Evolutionary conservation across 176 grass and related monocot species (phyloP), one percentile per base, ranked within the genome.

Genomic region (Avena eriantha): DNA sequence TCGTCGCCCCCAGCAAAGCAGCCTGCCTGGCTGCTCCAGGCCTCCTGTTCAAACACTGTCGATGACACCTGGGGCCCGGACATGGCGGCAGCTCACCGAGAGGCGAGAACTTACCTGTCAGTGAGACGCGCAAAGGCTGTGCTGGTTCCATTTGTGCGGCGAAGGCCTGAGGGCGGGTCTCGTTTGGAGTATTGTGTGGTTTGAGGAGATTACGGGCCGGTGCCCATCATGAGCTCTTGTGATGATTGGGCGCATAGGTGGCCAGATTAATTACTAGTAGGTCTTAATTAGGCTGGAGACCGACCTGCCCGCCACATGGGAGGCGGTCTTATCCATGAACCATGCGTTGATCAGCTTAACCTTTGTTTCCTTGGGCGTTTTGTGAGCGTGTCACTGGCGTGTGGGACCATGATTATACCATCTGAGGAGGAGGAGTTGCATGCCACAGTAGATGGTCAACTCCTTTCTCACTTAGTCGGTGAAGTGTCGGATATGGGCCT

Each of bases 181-280:
- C 4, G 8, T 8, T 7, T 10, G 15, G 9, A 21, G 64, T 82
- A 29, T 81, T 14, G 43, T 34, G 66, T 13, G 13, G 77, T 19
- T 64, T 6, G 23, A 69, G 33, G 33, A 18, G 29, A 57, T 77
- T 41, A 82, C 39, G 69, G 7, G 63, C 15, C 8, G 48, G 70
- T 24, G 71, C 14, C 88, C 83, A 90, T 77, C 41, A 82, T 63
- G 53, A 82, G 53, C 45, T 29, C 50, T 61, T 11, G 72, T 82
- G 22, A 83, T 83, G 84, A 90, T 83, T 86, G 84, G 79, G 49
- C 46, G 72, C 46, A 48, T 55, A 49, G 78, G 71, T 58, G 78
- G 43, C 64, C 55, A 49, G 49, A 50, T 63, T 63, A 34, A 22
- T 59, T 76, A 59, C 29, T 41, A 5, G 24, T 41, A 77, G 50